Evolutionary conservation across 2,329 filamentous ascomycete species (phyloP).

Genomic region (Trichophaea hybrida): DNA sequence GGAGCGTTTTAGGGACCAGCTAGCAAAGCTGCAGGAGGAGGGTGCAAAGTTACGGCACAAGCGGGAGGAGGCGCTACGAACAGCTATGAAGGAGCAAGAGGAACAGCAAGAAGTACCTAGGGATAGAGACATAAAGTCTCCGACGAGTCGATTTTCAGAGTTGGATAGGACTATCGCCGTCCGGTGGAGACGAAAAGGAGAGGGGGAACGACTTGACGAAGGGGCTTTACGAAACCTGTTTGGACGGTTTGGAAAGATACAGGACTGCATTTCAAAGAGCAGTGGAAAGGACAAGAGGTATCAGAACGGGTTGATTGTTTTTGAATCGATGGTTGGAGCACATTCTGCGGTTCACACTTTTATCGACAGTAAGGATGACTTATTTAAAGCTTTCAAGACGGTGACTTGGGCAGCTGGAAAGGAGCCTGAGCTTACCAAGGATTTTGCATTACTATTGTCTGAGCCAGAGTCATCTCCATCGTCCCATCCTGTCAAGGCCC

Average conservation of each 20-base stretch:
- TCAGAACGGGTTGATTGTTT: constrained; percentile 24
- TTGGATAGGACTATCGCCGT: constrained; percentile 37
- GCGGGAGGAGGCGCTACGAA: constrained; percentile 34
- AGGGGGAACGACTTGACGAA: constrained; percentile 30
- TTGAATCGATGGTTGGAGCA: constrained; percentile 23
- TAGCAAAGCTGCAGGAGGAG: constrained; percentile 29
- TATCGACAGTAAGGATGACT: constrained; percentile 11
- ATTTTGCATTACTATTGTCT: background rate
- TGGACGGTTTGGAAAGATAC: constrained; percentile 35
- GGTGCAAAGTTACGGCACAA: constrained; percentile 34
- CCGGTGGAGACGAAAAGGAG: constrained; percentile 30
- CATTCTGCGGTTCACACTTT: constrained; percentile 22
- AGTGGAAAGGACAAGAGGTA: constrained; percentile 22
- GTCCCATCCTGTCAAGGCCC: background rate
- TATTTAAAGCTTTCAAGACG: constrained; percentile 21
- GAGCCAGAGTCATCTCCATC: background rate
- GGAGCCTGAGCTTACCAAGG: constrained; percentile 22
- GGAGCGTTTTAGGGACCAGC: constrained; percentile 25
- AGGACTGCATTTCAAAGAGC: constrained; percentile 28
- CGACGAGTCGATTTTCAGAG: constrained; percentile 30
- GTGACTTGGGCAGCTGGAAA: constrained; percentile 25
- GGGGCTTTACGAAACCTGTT: constrained; percentile 33
- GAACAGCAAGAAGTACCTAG: constrained; percentile 8
- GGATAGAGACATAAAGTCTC: constrained; percentile 16
- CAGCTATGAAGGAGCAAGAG: constrained; percentile 32